phyloP scores from a whole-genome alignment of 2,329 filamentous ascomycete species.

The Capronia coronata region DNA sequence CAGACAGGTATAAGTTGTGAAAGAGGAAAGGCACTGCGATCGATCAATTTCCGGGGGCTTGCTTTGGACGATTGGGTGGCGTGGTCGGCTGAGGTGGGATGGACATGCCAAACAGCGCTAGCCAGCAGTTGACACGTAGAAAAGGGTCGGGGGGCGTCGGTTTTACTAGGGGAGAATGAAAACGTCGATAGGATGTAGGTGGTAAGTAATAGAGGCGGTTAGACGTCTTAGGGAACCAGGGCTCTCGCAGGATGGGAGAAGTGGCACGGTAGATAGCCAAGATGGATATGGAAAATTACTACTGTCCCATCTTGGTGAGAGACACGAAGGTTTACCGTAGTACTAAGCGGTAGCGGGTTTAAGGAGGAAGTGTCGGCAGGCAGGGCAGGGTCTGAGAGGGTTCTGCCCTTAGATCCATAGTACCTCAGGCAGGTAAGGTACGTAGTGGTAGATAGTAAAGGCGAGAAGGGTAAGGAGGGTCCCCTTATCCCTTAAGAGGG shows the following conservation, averaged over 20 bases:
- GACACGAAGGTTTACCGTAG: background rate
- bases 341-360: background rate
- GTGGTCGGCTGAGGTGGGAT: slow-evolving; percentile 2
- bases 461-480: no score
- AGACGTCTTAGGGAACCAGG: background rate
- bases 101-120: slow-evolving; percentile 14
- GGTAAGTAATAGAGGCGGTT: background rate
- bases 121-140: no score
- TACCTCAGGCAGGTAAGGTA: no score
- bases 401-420: background rate
- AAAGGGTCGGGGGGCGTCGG: background rate
- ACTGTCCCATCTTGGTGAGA: slow-evolving; percentile 1
- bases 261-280: no score
- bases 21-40: slow-evolving; percentile 7
- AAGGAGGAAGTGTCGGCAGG: background rate
- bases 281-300: slow-evolving; percentile 5
- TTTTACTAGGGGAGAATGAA: background rate
- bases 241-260: no score
- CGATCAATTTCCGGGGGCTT: slow-evolving; percentile 15
- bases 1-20: background rate
- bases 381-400: background rate
- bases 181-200: background rate
- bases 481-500: no score
- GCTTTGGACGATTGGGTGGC: slow-evolving; percentile 5
- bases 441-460: background rate